Conservation (phyloP, 129 eudicot species). For the Chrysanthemum makinoi region DNA sequence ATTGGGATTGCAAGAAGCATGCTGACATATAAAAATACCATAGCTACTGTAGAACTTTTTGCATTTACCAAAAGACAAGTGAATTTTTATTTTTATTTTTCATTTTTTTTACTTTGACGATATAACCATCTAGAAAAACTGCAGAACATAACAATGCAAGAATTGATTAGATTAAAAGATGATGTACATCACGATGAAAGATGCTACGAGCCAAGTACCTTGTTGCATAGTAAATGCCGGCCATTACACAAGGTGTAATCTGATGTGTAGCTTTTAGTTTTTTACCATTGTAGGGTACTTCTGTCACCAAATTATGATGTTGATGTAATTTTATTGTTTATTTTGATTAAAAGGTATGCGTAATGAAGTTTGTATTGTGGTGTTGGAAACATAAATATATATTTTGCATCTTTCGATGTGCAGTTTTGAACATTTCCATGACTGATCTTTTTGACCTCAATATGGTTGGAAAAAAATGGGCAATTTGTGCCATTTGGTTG, state of each 20-base stretch:
- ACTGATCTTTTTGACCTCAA: neutral
- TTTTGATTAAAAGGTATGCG: neutral
- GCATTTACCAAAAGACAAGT: no score
- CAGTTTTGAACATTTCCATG: neutral
- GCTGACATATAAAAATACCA: no score
- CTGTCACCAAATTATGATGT: neutral
- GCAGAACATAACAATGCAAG: neutral
- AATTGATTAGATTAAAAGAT: neutral
- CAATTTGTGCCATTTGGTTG: no score
- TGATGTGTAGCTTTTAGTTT: neutral
- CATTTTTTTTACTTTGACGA: no score
- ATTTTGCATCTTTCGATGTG: neutral
- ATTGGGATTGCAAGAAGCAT: no score
- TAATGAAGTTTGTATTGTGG: constrained; percentile 1
- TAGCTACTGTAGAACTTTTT: no score
- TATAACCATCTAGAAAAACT: neutral
- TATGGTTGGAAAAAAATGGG: neutral
- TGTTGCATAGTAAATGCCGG: neutral
- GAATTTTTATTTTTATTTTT: no score
- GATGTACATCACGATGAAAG: neutral
- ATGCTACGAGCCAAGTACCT: neutral
- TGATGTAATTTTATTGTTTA: neutral
- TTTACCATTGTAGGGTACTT: neutral
- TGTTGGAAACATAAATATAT: neutral
- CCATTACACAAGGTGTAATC: neutral